phyloP scores from a whole-genome alignment of 441 rosid genomes.

The Manihot esculenta region DNA sequence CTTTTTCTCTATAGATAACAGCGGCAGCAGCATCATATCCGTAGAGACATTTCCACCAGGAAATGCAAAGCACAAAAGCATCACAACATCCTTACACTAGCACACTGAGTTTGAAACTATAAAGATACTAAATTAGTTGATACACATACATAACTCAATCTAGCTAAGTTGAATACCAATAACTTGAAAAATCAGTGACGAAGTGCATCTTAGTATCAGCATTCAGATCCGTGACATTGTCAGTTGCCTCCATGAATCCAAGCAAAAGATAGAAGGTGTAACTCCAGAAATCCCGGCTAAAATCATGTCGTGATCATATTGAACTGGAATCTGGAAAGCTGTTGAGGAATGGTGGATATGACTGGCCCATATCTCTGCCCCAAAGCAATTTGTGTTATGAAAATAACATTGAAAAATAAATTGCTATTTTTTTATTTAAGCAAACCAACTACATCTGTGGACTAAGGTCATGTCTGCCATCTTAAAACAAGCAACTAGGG shows the following conservation, averaged over 20 bases:
- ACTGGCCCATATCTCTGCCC: constrained; percentile 96
- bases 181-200: constrained; percentile 2
- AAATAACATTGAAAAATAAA: neutral
- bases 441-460: neutral
- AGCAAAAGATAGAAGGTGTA: neutral
- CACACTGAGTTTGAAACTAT: neutral
- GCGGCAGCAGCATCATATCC: neutral
- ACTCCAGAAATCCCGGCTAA: constrained; percentile 8
- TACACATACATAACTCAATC: neutral
- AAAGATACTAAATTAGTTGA: constrained; percentile 3
- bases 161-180: neutral
- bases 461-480: neutral
- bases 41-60: neutral
- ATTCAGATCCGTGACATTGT: neutral
- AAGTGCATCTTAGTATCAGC: constrained; percentile 9
- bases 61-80: neutral
- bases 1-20: constrained; percentile 3
- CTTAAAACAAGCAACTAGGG: neutral
- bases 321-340: constrained; percentile 98
- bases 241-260: constrained; percentile 6
- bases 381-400: constrained; percentile 6
- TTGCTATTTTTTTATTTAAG: neutral
- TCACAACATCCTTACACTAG: neutral
- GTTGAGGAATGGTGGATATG: constrained; percentile 97
- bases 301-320: constrained; percentile 78